Conservation (phyloP, 1,284 basidiomycete genomes). For the Naganishia sp. region DNA sequence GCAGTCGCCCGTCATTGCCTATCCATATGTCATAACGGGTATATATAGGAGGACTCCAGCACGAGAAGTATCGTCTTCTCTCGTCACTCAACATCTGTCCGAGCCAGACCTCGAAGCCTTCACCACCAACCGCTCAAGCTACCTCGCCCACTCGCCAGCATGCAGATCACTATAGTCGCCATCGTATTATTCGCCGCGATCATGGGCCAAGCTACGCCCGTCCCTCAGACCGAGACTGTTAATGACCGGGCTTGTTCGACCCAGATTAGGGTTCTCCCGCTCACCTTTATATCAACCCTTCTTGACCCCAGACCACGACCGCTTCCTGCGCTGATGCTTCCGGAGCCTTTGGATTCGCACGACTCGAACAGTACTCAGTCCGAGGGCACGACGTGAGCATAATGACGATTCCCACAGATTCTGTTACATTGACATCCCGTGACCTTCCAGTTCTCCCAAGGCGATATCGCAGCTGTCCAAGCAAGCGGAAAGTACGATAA, state of each 20-base stretch:
- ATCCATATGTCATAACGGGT: too few relatives aligned
- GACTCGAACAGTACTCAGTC: conserved; percentile 7
- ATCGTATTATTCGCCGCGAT: conserved; percentile 47
- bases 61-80: too few relatives aligned
- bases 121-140: too few relatives aligned
- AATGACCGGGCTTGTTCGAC: not conserved
- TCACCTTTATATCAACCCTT: not conserved
- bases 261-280: too few relatives aligned
- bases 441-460: not conserved
- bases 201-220: conserved; percentile 19
- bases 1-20: too few relatives aligned
- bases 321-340: not conserved
- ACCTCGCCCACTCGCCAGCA: not conserved
- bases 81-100: not conserved
- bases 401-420: not conserved
- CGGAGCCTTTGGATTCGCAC: conserved; percentile 6
- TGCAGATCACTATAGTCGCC: conserved; percentile 64
- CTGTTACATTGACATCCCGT: not conserved
- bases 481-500: conserved; percentile 12
- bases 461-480: not conserved
- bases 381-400: conserved; percentile 10
- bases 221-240: not conserved
- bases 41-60: too few relatives aligned
- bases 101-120: not conserved
- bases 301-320: not conserved